Conservation (phyloP, 768 basidiomycete species). For the Amanita polypyramis region DNA sequence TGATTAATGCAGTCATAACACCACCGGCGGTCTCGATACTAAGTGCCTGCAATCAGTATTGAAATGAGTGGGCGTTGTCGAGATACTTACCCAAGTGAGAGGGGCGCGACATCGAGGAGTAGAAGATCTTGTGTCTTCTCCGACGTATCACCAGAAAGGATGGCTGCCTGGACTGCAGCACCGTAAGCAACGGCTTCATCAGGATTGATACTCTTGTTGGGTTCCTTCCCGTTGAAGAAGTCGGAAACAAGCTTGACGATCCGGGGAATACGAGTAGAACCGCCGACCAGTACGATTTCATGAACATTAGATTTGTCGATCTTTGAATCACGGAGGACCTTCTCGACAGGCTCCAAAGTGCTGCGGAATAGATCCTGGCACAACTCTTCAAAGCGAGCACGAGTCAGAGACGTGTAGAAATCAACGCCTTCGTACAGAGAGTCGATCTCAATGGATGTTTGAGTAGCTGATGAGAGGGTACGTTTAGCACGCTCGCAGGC, state of each 20-base stretch:
- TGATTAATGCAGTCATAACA: slow-evolving; percentile 98
- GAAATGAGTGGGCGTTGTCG: slow-evolving; percentile 19
- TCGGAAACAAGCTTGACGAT: slow-evolving; percentile 96
- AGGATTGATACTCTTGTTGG: slow-evolving; percentile 98
- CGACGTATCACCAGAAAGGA: slow-evolving; percentile 94
- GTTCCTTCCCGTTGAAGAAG: slow-evolving; percentile 98
- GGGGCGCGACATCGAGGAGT: slow-evolving; percentile 86
- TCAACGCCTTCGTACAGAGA: slow-evolving; percentile 96
- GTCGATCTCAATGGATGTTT: slow-evolving; percentile 97
- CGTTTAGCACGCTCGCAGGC: slow-evolving; percentile 99
- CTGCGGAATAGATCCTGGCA: slow-evolving; percentile 93
- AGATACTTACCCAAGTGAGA: slow-evolving; percentile 50
- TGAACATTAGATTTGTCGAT: slow-evolving; percentile 94
- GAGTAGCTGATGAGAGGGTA: slow-evolving; percentile 92
- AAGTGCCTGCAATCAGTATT: background rate
- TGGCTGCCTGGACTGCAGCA: slow-evolving; percentile 97
- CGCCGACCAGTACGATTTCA: slow-evolving; percentile 97
- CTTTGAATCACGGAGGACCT: slow-evolving; percentile 95
- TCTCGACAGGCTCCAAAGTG: slow-evolving; percentile 93
- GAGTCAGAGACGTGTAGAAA: slow-evolving; percentile 97
- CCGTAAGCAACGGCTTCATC: slow-evolving; percentile 99
- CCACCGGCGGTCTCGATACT: slow-evolving; percentile 98
- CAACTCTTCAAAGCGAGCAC: slow-evolving; percentile 95
- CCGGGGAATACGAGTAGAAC: slow-evolving; percentile 97
- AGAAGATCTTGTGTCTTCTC: slow-evolving; percentile 97